A percentile compares a stretch with the other conserved stretches of the same genome.
phyloP scores from a whole-genome alignment of 257 asterid genomes.

The Forsythia viridissima region DNA sequence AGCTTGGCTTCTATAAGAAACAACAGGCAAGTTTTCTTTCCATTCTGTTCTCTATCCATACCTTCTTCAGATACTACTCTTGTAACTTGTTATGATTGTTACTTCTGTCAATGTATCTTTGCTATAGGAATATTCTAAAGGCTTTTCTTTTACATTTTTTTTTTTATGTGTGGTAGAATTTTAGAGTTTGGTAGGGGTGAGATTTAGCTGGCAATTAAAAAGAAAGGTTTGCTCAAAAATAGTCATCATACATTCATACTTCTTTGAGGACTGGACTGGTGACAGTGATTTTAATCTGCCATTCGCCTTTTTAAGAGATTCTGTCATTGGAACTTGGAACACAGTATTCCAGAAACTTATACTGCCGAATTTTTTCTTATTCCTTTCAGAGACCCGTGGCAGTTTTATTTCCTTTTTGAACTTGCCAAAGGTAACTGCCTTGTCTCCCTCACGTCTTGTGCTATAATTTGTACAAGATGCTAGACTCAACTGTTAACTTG shows the following conservation, averaged over 20 bases:
- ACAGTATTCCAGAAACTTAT: not conserved
- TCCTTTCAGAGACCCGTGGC: not conserved
- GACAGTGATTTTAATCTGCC: not conserved
- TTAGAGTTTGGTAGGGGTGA: not conserved
- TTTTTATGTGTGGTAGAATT: not conserved
- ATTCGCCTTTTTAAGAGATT: not conserved
- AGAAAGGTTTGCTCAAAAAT: not conserved
- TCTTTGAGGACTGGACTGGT: not conserved
- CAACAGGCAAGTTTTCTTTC: slow-evolving; percentile 68
- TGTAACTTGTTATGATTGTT: not conserved
- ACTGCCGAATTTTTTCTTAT: not conserved
- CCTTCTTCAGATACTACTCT: too few relatives aligned
- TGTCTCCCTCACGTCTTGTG: not conserved
- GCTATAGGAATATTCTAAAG: not conserved
- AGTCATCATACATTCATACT: not conserved
- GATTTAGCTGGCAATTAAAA: not conserved
- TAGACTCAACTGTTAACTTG: not conserved
- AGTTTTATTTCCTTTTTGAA: not conserved
- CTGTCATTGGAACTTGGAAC: not conserved
- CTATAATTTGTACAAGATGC: not conserved
- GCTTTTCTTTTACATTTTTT: not conserved
- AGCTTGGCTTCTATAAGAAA: slow-evolving; percentile 88
- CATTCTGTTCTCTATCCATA: slow-evolving; percentile 5
- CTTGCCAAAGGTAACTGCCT: not conserved
- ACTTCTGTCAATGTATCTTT: not conserved